Evolutionary conservation across 1,284 basidiomycete species (phyloP).

Genomic region (Tilletia horrida): DNA sequence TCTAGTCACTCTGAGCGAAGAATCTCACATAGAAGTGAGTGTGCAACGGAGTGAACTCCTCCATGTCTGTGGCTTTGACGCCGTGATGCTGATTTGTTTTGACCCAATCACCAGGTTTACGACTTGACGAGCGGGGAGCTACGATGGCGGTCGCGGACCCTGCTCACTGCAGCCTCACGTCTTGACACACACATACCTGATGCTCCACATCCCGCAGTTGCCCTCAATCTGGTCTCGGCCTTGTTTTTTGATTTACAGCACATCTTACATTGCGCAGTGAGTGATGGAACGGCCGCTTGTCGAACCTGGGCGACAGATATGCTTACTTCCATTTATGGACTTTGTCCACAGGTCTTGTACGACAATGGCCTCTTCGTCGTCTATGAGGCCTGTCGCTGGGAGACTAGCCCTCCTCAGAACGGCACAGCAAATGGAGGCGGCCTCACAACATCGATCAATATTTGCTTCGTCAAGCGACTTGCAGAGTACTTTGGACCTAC

Average conservation of each 20-base stretch:
- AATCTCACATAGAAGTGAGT: slow-evolving; percentile 9
- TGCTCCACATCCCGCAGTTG: neutral
- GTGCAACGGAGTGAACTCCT: no score
- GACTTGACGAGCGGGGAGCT: neutral
- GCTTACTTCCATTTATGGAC: neutral
- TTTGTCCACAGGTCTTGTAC: slow-evolving; percentile 5
- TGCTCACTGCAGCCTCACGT: neutral
- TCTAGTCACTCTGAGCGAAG: slow-evolving; percentile 10
- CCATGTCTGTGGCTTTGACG: no score
- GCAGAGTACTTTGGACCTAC: slow-evolving; percentile 8
- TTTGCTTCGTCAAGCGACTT: slow-evolving; percentile 11
- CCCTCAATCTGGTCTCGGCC: neutral
- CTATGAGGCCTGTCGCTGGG: slow-evolving; percentile 12
- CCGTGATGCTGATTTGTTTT: no score
- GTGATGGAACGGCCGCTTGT: neutral
- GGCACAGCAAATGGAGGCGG: neutral
- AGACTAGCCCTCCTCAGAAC: neutral
- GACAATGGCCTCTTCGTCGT: slow-evolving; percentile 14
- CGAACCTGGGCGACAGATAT: neutral
- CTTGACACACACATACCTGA: slow-evolving; percentile 3
- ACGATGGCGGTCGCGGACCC: slow-evolving; percentile 5
- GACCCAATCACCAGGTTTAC: slow-evolving; percentile 6
- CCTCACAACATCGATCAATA: neutral
- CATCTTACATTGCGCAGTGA: slow-evolving; percentile 11
- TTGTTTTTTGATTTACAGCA: neutral